phyloP scores from a whole-genome alignment of 176 grass and related monocot genomes.

The Juncus inflexus region DNA sequence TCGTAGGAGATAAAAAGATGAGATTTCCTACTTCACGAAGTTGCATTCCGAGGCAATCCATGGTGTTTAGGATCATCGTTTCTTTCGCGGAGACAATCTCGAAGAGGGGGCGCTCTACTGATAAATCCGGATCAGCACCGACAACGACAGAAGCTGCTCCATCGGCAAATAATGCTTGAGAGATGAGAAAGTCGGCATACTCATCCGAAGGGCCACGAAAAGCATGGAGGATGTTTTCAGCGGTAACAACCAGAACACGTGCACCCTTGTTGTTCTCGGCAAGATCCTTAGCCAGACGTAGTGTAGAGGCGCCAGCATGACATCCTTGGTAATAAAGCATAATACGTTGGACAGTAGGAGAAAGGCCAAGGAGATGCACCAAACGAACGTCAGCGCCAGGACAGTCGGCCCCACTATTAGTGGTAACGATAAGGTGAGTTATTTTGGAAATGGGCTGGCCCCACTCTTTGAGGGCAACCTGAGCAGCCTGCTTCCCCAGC shows the following conservation, averaged over 20 bases:
- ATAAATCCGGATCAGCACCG: constrained; percentile 26
- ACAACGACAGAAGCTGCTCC: constrained; percentile 32
- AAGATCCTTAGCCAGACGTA: too few species aligned
- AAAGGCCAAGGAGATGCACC: constrained; percentile 43
- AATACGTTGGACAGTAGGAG: constrained; percentile 15
- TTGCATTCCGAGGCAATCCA: not conserved
- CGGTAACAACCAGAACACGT: constrained; percentile 47
- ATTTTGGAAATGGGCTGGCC: too few species aligned
- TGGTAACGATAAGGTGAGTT: too few species aligned
- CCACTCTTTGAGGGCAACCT: too few species aligned
- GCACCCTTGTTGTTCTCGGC: constrained; percentile 25
- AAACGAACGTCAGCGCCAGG: constrained; percentile 35
- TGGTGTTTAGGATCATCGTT: constrained; percentile 32
- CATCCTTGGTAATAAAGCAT: constrained; percentile 21
- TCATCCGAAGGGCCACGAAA: constrained; percentile 36
- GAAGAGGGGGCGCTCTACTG: constrained; percentile 35
- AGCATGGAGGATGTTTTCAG: constrained; percentile 39
- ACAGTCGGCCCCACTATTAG: too few species aligned
- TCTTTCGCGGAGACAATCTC: constrained; percentile 41
- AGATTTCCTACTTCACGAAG: constrained; percentile 2
- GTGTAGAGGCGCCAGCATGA: too few species aligned
- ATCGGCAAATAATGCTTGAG: constrained; percentile 11
- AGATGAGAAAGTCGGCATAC: constrained; percentile 29
- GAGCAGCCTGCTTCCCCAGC: too few species aligned
- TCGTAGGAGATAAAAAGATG: constrained; percentile 13